Evolutionary conservation across 805 yeast species (phyloP).

Genomic region (Alloascoidea africana): DNA sequence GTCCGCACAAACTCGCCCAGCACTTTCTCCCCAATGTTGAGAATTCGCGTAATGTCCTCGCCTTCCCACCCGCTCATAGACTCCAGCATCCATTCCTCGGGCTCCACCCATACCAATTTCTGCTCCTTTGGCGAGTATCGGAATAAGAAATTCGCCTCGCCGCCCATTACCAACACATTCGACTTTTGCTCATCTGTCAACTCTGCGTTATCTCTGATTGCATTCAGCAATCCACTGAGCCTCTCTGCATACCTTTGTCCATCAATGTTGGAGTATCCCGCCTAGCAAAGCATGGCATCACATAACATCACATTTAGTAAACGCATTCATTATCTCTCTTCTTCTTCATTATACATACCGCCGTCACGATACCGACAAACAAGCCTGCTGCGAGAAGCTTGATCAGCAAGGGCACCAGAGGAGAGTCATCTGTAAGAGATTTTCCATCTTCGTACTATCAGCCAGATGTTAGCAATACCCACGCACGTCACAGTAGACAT

Average conservation of each 20-base stretch:
- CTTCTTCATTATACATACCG: constrained; percentile 20
- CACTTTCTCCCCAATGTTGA: constrained; percentile 57
- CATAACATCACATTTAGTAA: no score
- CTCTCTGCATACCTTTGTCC: constrained; percentile 63
- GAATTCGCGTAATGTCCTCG: constrained; percentile 39
- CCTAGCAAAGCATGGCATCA: no score
- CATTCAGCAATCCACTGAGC: constrained; percentile 60
- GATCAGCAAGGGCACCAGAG: constrained; percentile 46
- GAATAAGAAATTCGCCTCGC: constrained; percentile 85
- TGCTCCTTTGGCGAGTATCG: constrained; percentile 33
- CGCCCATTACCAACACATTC: constrained; percentile 83
- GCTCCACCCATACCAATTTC: constrained; percentile 43
- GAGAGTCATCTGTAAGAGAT: constrained; percentile 44
- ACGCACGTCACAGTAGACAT: no score
- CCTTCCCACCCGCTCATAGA: constrained; percentile 58
- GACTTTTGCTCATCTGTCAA: constrained; percentile 45
- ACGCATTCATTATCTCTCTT: no score
- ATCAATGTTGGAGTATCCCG: constrained; percentile 74
- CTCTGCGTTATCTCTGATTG: constrained; percentile 25
- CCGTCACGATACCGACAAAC: constrained; percentile 81
- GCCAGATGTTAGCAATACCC: neutral
- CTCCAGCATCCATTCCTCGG: constrained; percentile 65
- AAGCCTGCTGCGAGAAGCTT: constrained; percentile 44
- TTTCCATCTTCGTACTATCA: constrained; percentile 79
- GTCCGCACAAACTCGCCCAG: constrained; percentile 38